A percentile compares a stretch with the other conserved stretches of the same genome.
Conservation (phyloP, 1,139 yeast species). For the Candida neerlandica region DNA sequence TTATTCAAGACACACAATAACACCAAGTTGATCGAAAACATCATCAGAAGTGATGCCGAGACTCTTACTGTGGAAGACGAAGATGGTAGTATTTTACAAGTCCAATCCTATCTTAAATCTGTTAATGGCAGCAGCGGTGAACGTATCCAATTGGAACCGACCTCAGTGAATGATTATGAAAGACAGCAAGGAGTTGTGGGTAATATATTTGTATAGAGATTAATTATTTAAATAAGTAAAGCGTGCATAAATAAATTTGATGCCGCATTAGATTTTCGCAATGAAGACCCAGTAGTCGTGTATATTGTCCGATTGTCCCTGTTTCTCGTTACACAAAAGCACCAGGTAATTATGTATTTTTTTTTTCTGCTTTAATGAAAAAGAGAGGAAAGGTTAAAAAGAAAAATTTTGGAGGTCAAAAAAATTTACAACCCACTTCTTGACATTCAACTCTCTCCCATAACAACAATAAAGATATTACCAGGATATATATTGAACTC, state of each 20-base stretch:
- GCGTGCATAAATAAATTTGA: not conserved
- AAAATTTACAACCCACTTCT: not conserved
- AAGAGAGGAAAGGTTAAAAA: not conserved
- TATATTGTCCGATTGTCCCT: not conserved
- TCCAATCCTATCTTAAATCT: slow-evolving; percentile 14
- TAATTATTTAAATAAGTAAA: not conserved
- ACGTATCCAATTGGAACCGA: not conserved
- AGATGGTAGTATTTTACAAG: slow-evolving; percentile 7
- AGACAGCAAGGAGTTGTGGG: slow-evolving; percentile 8
- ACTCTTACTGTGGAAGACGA: slow-evolving; percentile 5
- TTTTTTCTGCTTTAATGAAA: not conserved
- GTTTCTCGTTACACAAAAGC: not conserved
- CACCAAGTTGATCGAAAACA: slow-evolving; percentile 16
- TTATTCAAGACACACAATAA: slow-evolving; percentile 9
- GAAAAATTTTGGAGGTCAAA: slow-evolving; percentile 6
- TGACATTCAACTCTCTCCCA: not conserved
- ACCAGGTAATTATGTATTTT: not conserved
- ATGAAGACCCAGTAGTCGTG: slow-evolving; percentile 1
- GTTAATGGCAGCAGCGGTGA: slow-evolving; percentile 3
- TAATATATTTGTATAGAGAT: slow-evolving; percentile 3
- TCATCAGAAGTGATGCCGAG: slow-evolving; percentile 11
- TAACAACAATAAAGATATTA: not conserved
- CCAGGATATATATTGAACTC: not conserved
- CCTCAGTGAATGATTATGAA: slow-evolving; percentile 4
- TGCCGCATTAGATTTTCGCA: not conserved